Evolutionary conservation across 1,139 yeast species (phyloP), one percentile per base, ranked within the genome.

Genomic region (Lodderomyces parapsilosis): DNA sequence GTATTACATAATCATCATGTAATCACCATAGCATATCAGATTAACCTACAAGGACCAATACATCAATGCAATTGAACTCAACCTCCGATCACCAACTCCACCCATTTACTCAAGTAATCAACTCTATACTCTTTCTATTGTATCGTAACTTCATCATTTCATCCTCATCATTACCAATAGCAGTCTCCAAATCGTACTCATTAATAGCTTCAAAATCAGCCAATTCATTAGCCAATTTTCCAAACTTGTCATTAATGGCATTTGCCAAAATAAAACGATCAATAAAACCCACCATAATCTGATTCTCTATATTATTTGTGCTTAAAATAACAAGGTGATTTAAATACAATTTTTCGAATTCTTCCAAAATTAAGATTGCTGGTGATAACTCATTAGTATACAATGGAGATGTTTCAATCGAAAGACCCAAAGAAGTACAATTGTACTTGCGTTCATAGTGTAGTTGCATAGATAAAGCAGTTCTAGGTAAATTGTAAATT

Each of bases 281-380:
- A 5, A 72, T 59, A 46, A 70, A 71, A 4, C 78, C 78, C 18
- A 59, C 48, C 64, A 71, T 60, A 4, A 49, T 38, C n/a, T 52
- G 51, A 11, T 51, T 48, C 7, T 50, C 50, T 4, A 42, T 42
- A 32, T 42, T 46, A n/a, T 58, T 47, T 22, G 51, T 48, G 27
- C 55, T 55, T 39, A 61, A 56, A 7, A 73, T 55, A 1, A 64
- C 58, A 9, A 68, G 53, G 47, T 68, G 65, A 52, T 73, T 73
- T 47, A 72, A 48, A 41, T 67, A 64, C 43, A 73, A 54, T 45
- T 69, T 66, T 43, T 73, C 78, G 51, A 73, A 72, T 22, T 64
- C 56, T 44, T 73, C 76, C 17, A 72, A 49, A 2, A 68, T 59
- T 14, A 66, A 56, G 4, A 69, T 56, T n/a, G 66, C 54, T 2